Percentiles rank a stretch among this genome's conserved stretches.
Evolutionary conservation across 208 protist species (phyloP).

Genomic region (Leptomonas seymouri): DNA sequence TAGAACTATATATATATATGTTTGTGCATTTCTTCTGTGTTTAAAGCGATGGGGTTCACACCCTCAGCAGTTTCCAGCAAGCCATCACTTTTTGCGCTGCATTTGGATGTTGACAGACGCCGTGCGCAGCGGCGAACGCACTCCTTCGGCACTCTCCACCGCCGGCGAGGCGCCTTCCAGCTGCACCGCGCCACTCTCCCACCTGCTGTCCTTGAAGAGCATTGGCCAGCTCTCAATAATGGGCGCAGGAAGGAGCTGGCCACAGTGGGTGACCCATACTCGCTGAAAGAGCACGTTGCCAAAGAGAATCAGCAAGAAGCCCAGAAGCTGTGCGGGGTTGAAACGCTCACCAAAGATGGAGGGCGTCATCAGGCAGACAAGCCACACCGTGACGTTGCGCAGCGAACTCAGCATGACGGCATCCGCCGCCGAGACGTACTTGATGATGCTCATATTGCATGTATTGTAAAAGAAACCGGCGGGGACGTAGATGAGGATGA

Average conservation of each 20-base stretch:
- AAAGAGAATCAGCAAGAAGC: conserved; percentile 59
- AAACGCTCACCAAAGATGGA: conserved; percentile 71
- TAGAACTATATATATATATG: too few relatives aligned
- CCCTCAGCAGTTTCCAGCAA: too few relatives aligned
- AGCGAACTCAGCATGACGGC: conserved; percentile 76
- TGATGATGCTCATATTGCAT: conserved; percentile 68
- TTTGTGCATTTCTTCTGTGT: too few relatives aligned
- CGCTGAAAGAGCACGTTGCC: conserved; percentile 76
- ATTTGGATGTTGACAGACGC: neutral
- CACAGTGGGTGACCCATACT: conserved; percentile 47
- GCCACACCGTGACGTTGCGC: conserved; percentile 75
- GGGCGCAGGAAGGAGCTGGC: conserved; percentile 40
- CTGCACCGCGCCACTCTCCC: conserved; percentile 2
- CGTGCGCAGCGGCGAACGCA: neutral
- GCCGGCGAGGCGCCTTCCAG: neutral
- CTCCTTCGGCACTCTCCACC: conserved; percentile 7
- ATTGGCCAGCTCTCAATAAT: conserved; percentile 39
- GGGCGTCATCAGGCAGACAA: conserved; percentile 58
- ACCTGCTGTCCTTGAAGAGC: conserved; percentile 33
- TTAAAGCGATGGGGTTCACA: too few relatives aligned
- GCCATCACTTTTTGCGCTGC: neutral
- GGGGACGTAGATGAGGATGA: conserved; percentile 51
- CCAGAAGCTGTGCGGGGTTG: conserved; percentile 63
- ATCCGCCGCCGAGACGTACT: conserved; percentile 68
- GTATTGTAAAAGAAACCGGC: conserved; percentile 70